A percentile compares a stretch with the other conserved stretches of the same genome.
Conservation (phyloP, 768 basidiomycete species). For the Lepiota venenata region DNA sequence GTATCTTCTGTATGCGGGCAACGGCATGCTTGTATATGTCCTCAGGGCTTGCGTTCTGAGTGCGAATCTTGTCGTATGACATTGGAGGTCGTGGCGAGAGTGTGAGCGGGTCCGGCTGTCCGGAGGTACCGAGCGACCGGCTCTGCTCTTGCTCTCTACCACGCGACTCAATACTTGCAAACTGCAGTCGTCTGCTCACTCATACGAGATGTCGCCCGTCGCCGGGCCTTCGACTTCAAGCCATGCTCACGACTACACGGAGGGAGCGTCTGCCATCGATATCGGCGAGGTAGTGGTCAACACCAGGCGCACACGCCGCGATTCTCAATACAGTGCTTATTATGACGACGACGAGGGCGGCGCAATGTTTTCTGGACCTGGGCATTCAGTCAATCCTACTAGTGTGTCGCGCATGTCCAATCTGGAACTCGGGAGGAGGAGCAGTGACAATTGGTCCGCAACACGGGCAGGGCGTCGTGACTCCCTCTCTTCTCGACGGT, state of each 20-base stretch:
- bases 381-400: constrained; percentile 68
- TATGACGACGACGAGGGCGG: constrained; percentile 60
- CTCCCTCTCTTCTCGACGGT: constrained; percentile 26
- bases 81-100: constrained; percentile 16
- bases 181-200: constrained; percentile 20
- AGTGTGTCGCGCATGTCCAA: constrained; percentile 80
- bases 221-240: constrained; percentile 29
- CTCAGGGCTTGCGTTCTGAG: constrained; percentile 29
- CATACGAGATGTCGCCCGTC: constrained; percentile 40
- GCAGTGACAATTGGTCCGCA: constrained; percentile 52
- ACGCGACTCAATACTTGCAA: constrained; percentile 11
- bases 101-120: constrained; percentile 3
- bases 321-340: constrained; percentile 61
- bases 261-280: constrained; percentile 77
- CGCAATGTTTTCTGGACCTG: constrained; percentile 76
- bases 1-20: constrained; percentile 65
- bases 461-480: constrained; percentile 50
- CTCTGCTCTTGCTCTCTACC: not conserved
- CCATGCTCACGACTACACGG: constrained; percentile 67
- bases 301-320: constrained; percentile 50
- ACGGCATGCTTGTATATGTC: constrained; percentile 58
- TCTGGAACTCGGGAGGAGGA: constrained; percentile 49
- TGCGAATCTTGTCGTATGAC: constrained; percentile 34
- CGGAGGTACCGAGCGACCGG: constrained; percentile 4
- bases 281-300: constrained; percentile 60